Evolutionary conservation across 2,329 filamentous ascomycete species (phyloP).

Genomic region (Paraphoma chrysanthemicola): DNA sequence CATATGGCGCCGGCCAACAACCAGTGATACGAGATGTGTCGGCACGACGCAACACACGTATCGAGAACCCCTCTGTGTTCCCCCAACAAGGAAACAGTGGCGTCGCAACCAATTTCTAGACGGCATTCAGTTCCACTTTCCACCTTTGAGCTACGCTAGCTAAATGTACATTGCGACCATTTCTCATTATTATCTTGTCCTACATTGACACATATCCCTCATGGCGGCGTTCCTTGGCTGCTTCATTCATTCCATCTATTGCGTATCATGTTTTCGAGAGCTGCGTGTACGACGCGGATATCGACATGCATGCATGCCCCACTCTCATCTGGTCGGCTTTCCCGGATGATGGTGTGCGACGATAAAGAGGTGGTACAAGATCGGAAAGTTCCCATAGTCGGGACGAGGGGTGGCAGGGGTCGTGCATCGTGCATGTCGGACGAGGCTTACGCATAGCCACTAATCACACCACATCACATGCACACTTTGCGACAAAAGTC

Average conservation of each 20-base stretch:
- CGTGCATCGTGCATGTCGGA: background rate
- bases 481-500: background rate
- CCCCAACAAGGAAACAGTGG: conserved; percentile 90
- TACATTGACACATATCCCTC: conserved; percentile 17
- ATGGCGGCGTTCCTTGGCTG: conserved; percentile 11
- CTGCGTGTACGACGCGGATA: conserved; percentile 12
- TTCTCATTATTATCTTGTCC: conserved; percentile 7
- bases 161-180: conserved; percentile 26
- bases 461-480: background rate
- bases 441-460: background rate
- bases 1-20: conserved; percentile 63
- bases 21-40: conserved; percentile 93
- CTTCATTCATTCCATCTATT: conserved; percentile 9
- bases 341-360: conserved; percentile 9
- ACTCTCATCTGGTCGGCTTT: conserved; percentile 9
- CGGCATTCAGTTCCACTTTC: conserved; percentile 5
- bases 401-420: background rate
- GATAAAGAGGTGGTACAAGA: conserved; percentile 6
- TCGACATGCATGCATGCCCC: conserved; percentile 8
- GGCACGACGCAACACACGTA: conserved; percentile 89
- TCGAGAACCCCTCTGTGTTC: conserved; percentile 88
- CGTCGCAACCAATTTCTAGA: conserved; percentile 94
- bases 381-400: conserved; percentile 1
- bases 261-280: background rate
- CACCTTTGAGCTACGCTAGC: conserved; percentile 3